phyloP scores from a whole-genome alignment of 768 basidiomycete species.

The Pleurotus cornucopiae region DNA sequence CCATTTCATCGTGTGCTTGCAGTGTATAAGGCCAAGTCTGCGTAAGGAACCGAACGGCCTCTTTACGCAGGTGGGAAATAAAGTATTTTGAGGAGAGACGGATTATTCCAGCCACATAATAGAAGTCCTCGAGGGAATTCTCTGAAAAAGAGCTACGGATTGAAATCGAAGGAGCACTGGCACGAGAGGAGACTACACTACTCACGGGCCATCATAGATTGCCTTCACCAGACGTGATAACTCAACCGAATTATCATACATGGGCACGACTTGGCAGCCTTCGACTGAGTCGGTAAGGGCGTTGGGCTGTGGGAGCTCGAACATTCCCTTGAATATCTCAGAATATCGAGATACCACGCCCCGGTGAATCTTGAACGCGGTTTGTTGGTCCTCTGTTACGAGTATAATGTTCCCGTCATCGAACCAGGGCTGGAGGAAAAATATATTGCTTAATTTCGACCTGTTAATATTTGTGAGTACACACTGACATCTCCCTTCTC shows the following conservation, averaged over 20 bases:
- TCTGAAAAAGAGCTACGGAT: conserved; percentile 31
- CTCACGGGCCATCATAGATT: conserved; percentile 55
- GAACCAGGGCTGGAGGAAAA: conserved; percentile 43
- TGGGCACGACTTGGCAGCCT: conserved; percentile 45
- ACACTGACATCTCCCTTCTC: conserved; percentile 5
- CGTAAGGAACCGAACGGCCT: conserved; percentile 44
- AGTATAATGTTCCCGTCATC: conserved; percentile 59
- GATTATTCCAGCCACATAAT: conserved; percentile 50
- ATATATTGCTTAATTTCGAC: background rate
- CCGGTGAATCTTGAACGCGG: conserved; percentile 52
- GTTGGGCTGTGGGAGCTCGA: conserved; percentile 40
- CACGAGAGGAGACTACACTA: conserved; percentile 11
- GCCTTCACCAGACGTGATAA: conserved; percentile 47
- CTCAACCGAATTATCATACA: conserved; percentile 49
- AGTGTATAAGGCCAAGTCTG: conserved; percentile 52
- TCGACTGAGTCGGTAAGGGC: conserved; percentile 32
- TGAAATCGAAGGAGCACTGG: background rate
- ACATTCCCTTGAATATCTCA: conserved; percentile 53
- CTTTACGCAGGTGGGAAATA: conserved; percentile 44
- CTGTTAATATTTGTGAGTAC: background rate
- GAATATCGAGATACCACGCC: conserved; percentile 50
- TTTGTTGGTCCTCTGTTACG: conserved; percentile 33
- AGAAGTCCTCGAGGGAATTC: conserved; percentile 45
- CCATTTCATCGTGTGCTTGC: conserved; percentile 53
- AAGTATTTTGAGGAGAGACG: conserved; percentile 61